Base-by-base conservation (phyloP, 108 stramenopile species). In the Nitzschia putrida region DNA sequence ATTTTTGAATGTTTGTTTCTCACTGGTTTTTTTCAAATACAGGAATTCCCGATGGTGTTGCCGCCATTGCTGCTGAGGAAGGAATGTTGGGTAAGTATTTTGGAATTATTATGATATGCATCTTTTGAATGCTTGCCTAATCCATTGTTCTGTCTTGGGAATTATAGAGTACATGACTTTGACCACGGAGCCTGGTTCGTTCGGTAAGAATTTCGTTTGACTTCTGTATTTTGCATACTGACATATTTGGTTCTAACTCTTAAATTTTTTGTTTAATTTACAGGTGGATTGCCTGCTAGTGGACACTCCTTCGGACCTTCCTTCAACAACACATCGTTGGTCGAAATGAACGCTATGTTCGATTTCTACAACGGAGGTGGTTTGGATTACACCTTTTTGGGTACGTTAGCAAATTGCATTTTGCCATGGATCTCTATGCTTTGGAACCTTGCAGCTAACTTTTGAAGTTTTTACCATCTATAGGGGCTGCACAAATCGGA, bases 301-400 rank as follows among this genome's bases (percentile, higher is more conserved):
- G 92, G 92, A 7, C 79, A 80, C 25, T 79, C 79, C 13, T 93
- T 93, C 61, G 92, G 92, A 7, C 92, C 92, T 7, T 78, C 86
- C 6, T 74, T 66, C 58, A 90, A 93, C 76, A 82, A 88, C 25
- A 56, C 79, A 29, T 84, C 87, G 2, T 47, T 88, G 24, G 66
- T 93, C 2, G 92, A 90, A 64, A 90, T 88, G 86, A 88, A 87
- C 57, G 82, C 85, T 38, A 57, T 68, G 45, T 57, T 55, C 14
- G 53, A 66, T 66, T 66, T 66, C 29, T 66, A 66, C 53, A 24
- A 53, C 38, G 65, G 65, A 38, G 65, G 87, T 6, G 87, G 88
- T 21, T 61, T 93, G 3, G 61, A 64, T 25, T 45, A 54, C 52
- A 52, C 43, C 14, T 72, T 55, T 20, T 43, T 72, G 18, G 61